Base-by-base conservation (phyloP, 2,329 filamentous ascomycete genomes). In the Microdochium nivale region DNA sequence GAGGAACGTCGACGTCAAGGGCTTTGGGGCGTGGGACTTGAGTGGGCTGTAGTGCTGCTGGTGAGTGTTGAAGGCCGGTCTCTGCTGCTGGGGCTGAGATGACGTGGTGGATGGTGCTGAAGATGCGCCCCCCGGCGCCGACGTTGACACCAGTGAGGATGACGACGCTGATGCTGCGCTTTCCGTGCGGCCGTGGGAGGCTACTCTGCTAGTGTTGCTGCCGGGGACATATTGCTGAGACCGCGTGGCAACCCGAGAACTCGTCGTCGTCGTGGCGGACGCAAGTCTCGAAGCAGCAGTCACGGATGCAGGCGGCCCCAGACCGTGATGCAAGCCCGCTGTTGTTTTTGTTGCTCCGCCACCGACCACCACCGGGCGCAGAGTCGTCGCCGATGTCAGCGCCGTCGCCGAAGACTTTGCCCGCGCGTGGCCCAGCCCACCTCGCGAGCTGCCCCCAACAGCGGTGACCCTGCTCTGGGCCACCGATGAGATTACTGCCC, bases 41-140 rank as follows among this genome's bases (percentile, higher is more conserved):
- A 79, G 78, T 0, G 84, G 84, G 25, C 80, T 84, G 68, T 80
- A 86, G 67, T 86, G 81, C 58, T 87, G 83, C 58, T 87, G 83
- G 37, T 80, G 75, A 1, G 78, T 84, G 48, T 73, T 79, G 65
- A 86, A 86, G 47, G 75, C 69, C 0, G 81, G 80, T 9, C 76
- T 75, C 25, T 70, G 66, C n/a, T 68, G 65, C 19, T 67, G 65
- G 30, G 63, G 64, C 19, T 59, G 27, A 11, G 27, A n/a, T n/a
- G n/a, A 5, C 27, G 27, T 30, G 27, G 27, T 30, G 11, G 5
- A 11, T 30, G 55, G 51, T 55, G 61, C 48, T 55, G 51, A 47
- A 35, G 58, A 5, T 23, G 40, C n/a, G n/a, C n/a, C 8, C 23
- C 16, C n/a, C 9, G 40, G 9, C 32, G 54, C 54, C 24, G 33